Conservation (phyloP, 352 stramenopile species). For the Globisporangium parvum region DNA sequence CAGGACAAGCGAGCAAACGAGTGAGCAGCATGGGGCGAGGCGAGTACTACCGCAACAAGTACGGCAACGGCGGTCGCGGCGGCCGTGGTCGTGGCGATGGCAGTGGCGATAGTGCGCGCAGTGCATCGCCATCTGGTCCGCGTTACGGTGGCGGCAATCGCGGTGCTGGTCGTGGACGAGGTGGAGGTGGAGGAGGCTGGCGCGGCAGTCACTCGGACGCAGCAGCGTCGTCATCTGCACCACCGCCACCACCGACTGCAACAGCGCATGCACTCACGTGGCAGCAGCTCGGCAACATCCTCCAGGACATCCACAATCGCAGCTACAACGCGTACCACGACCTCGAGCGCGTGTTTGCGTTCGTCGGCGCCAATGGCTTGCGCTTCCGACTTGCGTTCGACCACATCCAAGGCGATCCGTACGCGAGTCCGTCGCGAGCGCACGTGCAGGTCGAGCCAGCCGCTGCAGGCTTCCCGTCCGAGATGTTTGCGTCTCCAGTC, state of each 20-base stretch:
- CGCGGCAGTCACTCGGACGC: neutral
- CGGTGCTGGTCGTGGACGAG: neutral
- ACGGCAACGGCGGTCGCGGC: constrained; percentile 46
- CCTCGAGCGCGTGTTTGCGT: constrained; percentile 54
- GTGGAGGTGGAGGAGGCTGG: neutral
- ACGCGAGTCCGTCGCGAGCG: constrained; percentile 91
- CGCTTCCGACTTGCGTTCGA: constrained; percentile 88
- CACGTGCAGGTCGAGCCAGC: constrained; percentile 80
- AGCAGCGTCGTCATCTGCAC: constrained; percentile 1
- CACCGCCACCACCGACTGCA: neutral
- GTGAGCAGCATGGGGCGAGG: constrained; percentile 57
- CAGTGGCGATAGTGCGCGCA: neutral
- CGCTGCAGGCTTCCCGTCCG: constrained; percentile 74
- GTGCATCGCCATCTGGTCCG: too few species aligned
- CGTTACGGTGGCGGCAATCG: constrained; percentile 3
- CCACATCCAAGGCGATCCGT: constrained; percentile 94
- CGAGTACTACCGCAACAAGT: constrained; percentile 90
- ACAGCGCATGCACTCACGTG: constrained; percentile 25
- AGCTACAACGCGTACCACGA: constrained; percentile 87
- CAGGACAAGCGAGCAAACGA: neutral
- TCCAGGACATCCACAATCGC: constrained; percentile 53
- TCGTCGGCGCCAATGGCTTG: constrained; percentile 16
- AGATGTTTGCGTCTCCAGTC: constrained; percentile 71
- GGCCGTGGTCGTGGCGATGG: constrained; percentile 14
- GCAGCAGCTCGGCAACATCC: constrained; percentile 35